A percentile compares a stretch with the other conserved stretches of the same genome.
Conservation (phyloP, 495 filamentous ascomycete genomes). For the Daldinia loculata region DNA sequence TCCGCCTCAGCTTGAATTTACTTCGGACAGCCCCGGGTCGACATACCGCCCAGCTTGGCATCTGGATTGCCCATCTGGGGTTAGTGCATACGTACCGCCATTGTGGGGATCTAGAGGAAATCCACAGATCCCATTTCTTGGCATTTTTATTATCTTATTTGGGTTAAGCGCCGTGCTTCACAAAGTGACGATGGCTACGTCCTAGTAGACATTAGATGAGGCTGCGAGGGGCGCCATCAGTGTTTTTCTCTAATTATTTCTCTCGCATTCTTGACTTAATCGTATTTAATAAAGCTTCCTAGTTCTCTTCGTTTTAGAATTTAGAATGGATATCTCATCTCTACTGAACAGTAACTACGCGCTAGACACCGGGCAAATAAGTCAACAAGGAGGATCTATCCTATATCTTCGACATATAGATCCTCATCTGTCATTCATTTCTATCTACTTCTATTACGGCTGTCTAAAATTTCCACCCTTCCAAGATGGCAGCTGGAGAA, state of each 20-base stretch:
- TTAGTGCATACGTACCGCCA: background rate
- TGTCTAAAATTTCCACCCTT: background rate
- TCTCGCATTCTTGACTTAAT: background rate
- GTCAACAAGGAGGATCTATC: no score
- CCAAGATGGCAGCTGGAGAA: constrained; percentile 43
- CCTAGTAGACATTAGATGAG: background rate
- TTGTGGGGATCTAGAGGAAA: background rate
- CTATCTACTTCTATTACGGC: background rate
- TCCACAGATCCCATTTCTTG: constrained; percentile 25
- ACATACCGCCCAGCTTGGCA: background rate
- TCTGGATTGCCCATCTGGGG: background rate
- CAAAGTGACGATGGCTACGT: constrained; percentile 15
- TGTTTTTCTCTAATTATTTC: background rate
- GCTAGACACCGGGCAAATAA: background rate
- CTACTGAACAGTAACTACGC: background rate
- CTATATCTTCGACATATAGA: background rate
- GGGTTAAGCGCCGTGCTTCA: constrained; percentile 24
- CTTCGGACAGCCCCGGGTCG: background rate
- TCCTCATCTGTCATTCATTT: background rate
- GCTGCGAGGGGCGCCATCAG: background rate
- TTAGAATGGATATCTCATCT: background rate
- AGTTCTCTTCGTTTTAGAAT: background rate
- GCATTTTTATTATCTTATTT: constrained; percentile 39
- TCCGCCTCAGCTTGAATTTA: background rate
- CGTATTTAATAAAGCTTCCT: background rate